These are phyloP conservation scores for Lasiodiplodia hormozganensis DNA, from an alignment of 2,329 filamentous ascomycete species.

Conservation along the genomic window DNA sequence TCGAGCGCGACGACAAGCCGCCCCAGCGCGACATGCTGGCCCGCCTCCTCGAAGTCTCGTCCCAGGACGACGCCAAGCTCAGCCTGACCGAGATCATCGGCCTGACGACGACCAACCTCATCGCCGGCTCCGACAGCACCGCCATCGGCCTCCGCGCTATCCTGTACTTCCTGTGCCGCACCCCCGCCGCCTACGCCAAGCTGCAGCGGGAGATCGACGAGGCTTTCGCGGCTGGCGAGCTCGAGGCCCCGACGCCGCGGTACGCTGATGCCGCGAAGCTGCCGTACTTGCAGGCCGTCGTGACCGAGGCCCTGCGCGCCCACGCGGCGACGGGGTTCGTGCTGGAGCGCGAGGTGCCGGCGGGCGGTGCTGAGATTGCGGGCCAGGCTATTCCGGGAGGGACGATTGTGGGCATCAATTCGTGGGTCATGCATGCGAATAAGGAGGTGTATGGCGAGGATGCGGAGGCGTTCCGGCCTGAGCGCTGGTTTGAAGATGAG, in stretches of 20 bases:
- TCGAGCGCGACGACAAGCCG: not conserved
- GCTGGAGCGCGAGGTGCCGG: conserved; percentile 10
- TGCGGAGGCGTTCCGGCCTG: conserved; percentile 42
- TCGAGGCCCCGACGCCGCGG: conserved; percentile 31
- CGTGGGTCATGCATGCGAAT: conserved; percentile 43
- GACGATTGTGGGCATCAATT: conserved; percentile 39
- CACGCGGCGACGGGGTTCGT: conserved; percentile 13
- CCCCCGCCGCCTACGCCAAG: conserved; percentile 29
- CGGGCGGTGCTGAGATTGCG: not conserved
- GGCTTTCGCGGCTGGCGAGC: not conserved
- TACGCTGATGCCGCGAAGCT: conserved; percentile 34
- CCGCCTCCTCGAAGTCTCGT: not conserved
- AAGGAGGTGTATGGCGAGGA: conserved; percentile 40
- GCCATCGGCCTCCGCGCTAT: conserved; percentile 30
- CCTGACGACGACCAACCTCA: conserved; percentile 8
- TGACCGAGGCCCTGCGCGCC: conserved; percentile 32
- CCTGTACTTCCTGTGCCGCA: conserved; percentile 29
- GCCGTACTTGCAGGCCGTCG: conserved; percentile 34
- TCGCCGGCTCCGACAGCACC: conserved; percentile 32
- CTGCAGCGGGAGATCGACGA: conserved; percentile 30
- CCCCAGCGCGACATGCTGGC: not conserved
- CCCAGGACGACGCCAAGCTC: not conserved
- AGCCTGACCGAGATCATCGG: conserved; percentile 6
- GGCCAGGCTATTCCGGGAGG: not conserved
- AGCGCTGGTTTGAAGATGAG: conserved; percentile 40